A percentile compares a stretch with the other conserved stretches of the same genome.
phyloP scores from a whole-genome alignment of 768 basidiomycete species.

The Cystobasidiopsis lactophilus region DNA sequence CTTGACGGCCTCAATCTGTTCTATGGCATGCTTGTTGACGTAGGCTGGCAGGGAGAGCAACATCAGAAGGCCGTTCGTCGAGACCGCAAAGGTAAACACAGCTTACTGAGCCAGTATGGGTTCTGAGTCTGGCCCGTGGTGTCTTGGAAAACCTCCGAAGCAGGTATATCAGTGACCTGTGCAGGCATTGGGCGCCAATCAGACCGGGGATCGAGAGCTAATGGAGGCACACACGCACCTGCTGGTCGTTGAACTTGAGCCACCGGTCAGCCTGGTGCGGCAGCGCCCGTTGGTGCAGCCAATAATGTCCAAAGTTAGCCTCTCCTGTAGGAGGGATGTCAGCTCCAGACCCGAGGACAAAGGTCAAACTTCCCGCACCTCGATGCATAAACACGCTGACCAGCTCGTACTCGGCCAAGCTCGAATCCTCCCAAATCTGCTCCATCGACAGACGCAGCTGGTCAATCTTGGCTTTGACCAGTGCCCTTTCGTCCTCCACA shows the following conservation, averaged over 20 bases:
- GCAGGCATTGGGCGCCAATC: neutral
- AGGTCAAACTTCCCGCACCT: conserved; percentile 3
- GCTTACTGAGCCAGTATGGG: conserved; percentile 10
- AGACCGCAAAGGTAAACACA: neutral
- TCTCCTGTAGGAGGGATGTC: neutral
- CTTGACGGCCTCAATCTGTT: neutral
- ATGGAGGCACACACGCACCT: conserved; percentile 1
- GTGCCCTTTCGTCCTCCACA: neutral
- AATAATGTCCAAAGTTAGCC: conserved; percentile 1
- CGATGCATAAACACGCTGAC: conserved; percentile 14
- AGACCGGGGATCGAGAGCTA: neutral
- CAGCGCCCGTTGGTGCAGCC: conserved; percentile 10
- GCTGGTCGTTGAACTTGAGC: conserved; percentile 14
- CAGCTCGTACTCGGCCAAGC: conserved; percentile 10
- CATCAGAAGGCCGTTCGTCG: neutral
- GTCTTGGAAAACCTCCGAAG: conserved; percentile 8
- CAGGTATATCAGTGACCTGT: conserved; percentile 9
- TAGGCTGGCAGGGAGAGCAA: neutral
- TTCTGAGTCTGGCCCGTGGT: conserved; percentile 7
- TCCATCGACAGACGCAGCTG: conserved; percentile 4
- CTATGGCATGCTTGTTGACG: neutral
- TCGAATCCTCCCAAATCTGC: conserved; percentile 3
- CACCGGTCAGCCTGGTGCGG: conserved; percentile 8
- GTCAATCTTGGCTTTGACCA: neutral
- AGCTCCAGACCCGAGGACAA: neutral